Evolutionary conservation across 1,284 basidiomycete genomes (phyloP), one percentile per base, ranked within the genome.

Genomic region (Sporisorium scitamineum): DNA sequence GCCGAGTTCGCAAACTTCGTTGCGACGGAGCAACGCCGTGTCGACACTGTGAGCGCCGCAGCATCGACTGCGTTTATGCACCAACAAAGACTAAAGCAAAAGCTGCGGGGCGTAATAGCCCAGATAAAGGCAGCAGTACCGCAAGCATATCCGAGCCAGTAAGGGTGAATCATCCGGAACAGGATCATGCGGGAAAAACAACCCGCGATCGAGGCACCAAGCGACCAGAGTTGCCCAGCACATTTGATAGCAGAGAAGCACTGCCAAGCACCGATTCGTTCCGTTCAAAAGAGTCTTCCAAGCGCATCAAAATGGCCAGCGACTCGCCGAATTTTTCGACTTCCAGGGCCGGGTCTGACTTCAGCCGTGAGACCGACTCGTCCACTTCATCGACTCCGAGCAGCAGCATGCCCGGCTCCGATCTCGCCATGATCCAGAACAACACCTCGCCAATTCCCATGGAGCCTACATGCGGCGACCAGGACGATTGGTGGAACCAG

Each of bases 391-490:
- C 69, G 11, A 52, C 45, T 16, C 55, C 71, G 14, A 75, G 63
- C 57, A 68, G 72, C 54, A 70, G 72, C 42, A 66, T 57, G 63
- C 61, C 74, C 26, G 66, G 65, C 32, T 76, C 74, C 14, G 74
- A 76, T 24, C 62, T 76, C 1, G 74, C 74, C 42, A 76, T 76
- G 74, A 72, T 76, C 6, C 74, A 76, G 60, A 76, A 76, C 50
- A 51, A 69, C 39, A 39, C 56, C n/a, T 31, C 51, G 5, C 52
- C 51, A 2, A 61, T 76, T 31, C 74, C 74, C 1, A 69, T 63
- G 61, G 61, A 76, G 20, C 74, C 70, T 2, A 42, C 48, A 14
- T 42, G 60, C 20, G 61, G 55, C 34, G 42, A 24, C 10, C 60
- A 59, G 8, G 62, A 62, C 27, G 65, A 60, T n/a, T 76, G 74